Conservation (phyloP, 2,329 filamentous ascomycete genomes). For the Bisporella sp. region DNA sequence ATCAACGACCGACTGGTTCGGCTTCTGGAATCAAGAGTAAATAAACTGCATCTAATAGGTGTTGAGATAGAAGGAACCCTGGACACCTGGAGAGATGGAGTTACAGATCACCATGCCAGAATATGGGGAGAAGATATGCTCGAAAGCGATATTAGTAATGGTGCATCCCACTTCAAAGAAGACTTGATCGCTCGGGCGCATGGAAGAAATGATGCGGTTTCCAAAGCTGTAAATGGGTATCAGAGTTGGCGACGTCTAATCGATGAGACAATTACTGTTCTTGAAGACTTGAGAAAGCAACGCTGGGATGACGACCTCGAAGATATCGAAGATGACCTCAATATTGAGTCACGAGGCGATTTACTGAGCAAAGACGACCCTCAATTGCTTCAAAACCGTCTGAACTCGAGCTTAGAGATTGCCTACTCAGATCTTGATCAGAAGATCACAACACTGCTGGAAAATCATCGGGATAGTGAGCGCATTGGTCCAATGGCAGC, state of each 20-base stretch:
- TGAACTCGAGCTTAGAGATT: slow-evolving; percentile 47
- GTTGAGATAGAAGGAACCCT: slow-evolving; percentile 57
- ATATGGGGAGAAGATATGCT: slow-evolving; percentile 64
- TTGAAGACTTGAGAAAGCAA: slow-evolving; percentile 58
- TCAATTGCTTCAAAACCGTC: slow-evolving; percentile 49
- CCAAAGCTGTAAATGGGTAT: slow-evolving; percentile 55
- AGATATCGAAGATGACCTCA: slow-evolving; percentile 67
- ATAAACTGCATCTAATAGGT: slow-evolving; percentile 58
- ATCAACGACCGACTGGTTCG: slow-evolving; percentile 62
- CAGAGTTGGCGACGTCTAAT: slow-evolving; percentile 68
- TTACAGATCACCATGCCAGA: slow-evolving; percentile 42
- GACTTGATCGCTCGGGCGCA: slow-evolving; percentile 63
- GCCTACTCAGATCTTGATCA: slow-evolving; percentile 53
- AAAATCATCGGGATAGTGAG: slow-evolving; percentile 35
- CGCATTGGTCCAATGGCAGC: slow-evolving; percentile 47
- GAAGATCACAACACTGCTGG: slow-evolving; percentile 46
- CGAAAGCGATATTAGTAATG: slow-evolving; percentile 57
- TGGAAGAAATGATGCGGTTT: slow-evolving; percentile 63
- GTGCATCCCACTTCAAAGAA: slow-evolving; percentile 61
- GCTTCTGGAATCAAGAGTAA: slow-evolving; percentile 56
- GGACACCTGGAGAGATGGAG: slow-evolving; percentile 49
- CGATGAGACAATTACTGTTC: slow-evolving; percentile 55
- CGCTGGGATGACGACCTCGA: slow-evolving; percentile 69
- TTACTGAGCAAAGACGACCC: slow-evolving; percentile 69
- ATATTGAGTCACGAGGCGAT: slow-evolving; percentile 58